Percentiles rank a stretch among this genome's conserved stretches.
Evolutionary conservation across 1,284 basidiomycete genomes (phyloP).

Genomic region (Rhodotorula sp.): DNA sequence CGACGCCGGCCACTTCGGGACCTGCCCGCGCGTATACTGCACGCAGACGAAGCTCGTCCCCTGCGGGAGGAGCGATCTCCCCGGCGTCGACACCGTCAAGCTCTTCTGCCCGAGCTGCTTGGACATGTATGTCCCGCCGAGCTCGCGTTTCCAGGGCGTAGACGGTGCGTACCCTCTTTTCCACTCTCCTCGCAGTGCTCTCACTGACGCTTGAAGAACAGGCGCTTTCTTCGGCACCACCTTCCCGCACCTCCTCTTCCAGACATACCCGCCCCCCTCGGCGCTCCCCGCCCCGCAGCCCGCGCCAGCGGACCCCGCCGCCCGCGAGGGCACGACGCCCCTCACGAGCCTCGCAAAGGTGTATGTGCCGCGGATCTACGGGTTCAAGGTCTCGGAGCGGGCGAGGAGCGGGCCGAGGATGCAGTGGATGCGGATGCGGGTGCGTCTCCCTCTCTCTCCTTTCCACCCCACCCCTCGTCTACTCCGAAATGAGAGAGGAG

Average conservation of each 20-base stretch:
- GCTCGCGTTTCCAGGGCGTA: conserved; percentile 91
- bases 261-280: conserved; percentile 65
- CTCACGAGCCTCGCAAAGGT: conserved; percentile 72
- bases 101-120: conserved; percentile 98
- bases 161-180: conserved; percentile 67
- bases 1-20: conserved; percentile 87
- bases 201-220: conserved; percentile 50
- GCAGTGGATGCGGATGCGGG: conserved; percentile 88
- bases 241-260: conserved; percentile 96
- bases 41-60: conserved; percentile 86
- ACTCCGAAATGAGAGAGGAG: rapidly evolving
- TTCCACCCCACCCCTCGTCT: not conserved
- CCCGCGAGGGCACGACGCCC: conserved; percentile 40
- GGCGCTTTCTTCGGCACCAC: conserved; percentile 99
- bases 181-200: not conserved
- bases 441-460: conserved; percentile 53
- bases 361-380: conserved; percentile 92
- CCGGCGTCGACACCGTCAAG: conserved; percentile 98
- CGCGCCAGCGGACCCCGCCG: conserved; percentile 6
- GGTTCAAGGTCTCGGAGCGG: conserved; percentile 60
- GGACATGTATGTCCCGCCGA: conserved; percentile 94
- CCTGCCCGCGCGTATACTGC: conserved; percentile 95
- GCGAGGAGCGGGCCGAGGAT: conserved; percentile 89
- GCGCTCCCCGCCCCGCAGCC: conserved; percentile 23
- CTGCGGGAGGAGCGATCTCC: conserved; percentile 92